Percentiles rank a stretch among this genome's conserved stretches.
phyloP scores from a whole-genome alignment of 2,329 filamentous ascomycete species.

The Furcasterigmium furcatum region DNA sequence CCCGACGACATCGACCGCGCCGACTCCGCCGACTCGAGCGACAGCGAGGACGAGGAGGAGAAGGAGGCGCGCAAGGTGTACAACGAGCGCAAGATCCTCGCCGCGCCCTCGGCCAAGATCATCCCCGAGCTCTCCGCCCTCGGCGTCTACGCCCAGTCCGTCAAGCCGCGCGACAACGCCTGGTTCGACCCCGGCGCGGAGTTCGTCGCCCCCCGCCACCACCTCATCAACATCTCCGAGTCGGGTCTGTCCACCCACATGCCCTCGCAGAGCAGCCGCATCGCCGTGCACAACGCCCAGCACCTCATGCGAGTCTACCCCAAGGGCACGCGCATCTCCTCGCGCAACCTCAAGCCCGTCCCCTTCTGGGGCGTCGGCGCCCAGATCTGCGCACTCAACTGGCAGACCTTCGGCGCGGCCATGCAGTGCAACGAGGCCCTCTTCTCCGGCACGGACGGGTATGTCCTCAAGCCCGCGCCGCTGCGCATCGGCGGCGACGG shows the following conservation, averaged over 20 bases:
- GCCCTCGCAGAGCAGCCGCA: conserved; percentile 39
- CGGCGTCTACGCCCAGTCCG: conserved; percentile 67
- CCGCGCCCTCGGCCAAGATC: conserved; percentile 44
- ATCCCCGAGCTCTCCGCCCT: conserved; percentile 63
- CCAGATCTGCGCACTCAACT: conserved; percentile 68
- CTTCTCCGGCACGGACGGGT: conserved; percentile 63
- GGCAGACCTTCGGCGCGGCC: conserved; percentile 63
- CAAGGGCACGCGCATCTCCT: conserved; percentile 66
- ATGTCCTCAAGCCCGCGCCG: conserved; percentile 60
- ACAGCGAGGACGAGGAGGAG: conserved; percentile 40
- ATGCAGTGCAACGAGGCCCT: conserved; percentile 69
- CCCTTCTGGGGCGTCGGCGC: conserved; percentile 66
- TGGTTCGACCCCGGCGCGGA: conserved; percentile 54
- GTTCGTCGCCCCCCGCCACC: conserved; percentile 58
- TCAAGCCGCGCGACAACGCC: conserved; percentile 63
- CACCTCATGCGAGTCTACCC: conserved; percentile 71
- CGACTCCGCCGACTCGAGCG: conserved; percentile 26
- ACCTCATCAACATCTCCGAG: conserved; percentile 69
- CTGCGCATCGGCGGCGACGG: conserved; percentile 55
- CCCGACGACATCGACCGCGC: conserved; percentile 26
- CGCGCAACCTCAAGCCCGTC: conserved; percentile 59
- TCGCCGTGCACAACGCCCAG: conserved; percentile 57
- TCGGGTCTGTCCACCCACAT: conserved; percentile 51
- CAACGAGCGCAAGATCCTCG: conserved; percentile 46
- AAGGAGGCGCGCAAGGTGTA: conserved; percentile 48